Base-by-base conservation (phyloP, 1,139 yeast genomes). In the Protomyces inundatus region DNA sequence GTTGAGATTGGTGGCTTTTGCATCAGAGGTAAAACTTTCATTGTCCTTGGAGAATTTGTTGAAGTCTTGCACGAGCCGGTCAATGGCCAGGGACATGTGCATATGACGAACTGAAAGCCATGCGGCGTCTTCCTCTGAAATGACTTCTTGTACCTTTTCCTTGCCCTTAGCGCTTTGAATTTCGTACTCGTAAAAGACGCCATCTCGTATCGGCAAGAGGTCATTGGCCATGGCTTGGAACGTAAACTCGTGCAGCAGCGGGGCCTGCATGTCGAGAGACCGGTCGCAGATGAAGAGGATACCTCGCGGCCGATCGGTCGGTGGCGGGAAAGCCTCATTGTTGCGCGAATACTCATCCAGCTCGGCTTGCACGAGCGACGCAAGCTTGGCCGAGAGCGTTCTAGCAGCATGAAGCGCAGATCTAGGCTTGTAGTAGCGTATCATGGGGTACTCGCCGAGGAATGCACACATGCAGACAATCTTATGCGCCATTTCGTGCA, bases 181-280 rank as follows among this genome's bases (percentile, higher is more conserved):
- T 54, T 78, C 73, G 72, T 87, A 90, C 52, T 75, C 78, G 73
- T 84, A 88, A n/a, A 73, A 73, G 68, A 77, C 80, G 33, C 78
- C 78, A 61, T 76, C 77, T n/a, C 79, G 76, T 35, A 83, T 82
- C n/a, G 70, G 70, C 39, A 78, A 68, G 58, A 84, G 75, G 74
- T 93, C 98, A 78, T 87, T 86, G 14, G 93, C 88, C 89, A 91
- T 86, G 5, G 97, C 93, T 74, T 93, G 96, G 74, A 90, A 95
- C n/a, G 87, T 84, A 75, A 91, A 90, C 73, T 90, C 97, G 74
- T 93, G 98, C 64, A 91, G 75, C 57, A 95, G 74, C 0, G 98
- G 97, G 3, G 96, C 88, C 71, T 83, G 83, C 65, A 88, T 79
- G 74, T 95, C 98, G 73, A 90, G 74, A 0, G 96, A 81, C 67